phyloP scores from a whole-genome alignment of 2,329 filamentous ascomycete genomes.

The Fusarium pseudocircinatum region DNA sequence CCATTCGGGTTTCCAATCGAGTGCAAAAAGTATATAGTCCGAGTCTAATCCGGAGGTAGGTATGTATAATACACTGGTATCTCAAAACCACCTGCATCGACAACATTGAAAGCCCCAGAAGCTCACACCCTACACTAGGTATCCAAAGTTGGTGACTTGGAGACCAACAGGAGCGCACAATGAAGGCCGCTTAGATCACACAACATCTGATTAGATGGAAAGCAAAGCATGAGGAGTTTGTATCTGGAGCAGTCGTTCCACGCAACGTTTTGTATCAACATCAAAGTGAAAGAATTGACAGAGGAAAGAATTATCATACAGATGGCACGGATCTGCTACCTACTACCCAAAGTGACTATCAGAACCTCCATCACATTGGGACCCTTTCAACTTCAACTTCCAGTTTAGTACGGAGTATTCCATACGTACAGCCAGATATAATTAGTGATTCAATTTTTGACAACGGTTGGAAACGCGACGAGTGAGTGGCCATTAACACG shows the following conservation, averaged over 20 bases:
- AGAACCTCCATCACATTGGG: too few relatives aligned
- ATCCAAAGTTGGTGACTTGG: too few relatives aligned
- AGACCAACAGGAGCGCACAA: too few relatives aligned
- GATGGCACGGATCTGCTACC: too few relatives aligned
- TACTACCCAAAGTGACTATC: too few relatives aligned
- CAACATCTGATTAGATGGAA: not conserved
- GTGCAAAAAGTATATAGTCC: accelerated
- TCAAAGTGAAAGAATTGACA: not conserved
- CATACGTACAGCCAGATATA: too few relatives aligned
- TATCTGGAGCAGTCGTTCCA: not conserved
- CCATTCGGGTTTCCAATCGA: accelerated
- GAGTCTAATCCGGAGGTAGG: not conserved
- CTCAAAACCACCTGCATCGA: not conserved
- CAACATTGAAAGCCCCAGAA: not conserved
- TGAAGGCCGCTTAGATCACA: not conserved
- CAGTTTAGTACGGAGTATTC: too few relatives aligned
- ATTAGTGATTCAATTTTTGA: not conserved
- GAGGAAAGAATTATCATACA: too few relatives aligned
- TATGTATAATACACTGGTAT: not conserved
- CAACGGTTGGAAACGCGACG: not conserved
- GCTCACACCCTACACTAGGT: not conserved
- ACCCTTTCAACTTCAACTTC: too few relatives aligned
- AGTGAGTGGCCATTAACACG: not conserved
- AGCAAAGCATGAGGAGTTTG: not conserved
- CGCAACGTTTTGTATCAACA: accelerated